Base-by-base conservation (phyloP, 768 basidiomycete genomes). In the Amanita rubescens region DNA sequence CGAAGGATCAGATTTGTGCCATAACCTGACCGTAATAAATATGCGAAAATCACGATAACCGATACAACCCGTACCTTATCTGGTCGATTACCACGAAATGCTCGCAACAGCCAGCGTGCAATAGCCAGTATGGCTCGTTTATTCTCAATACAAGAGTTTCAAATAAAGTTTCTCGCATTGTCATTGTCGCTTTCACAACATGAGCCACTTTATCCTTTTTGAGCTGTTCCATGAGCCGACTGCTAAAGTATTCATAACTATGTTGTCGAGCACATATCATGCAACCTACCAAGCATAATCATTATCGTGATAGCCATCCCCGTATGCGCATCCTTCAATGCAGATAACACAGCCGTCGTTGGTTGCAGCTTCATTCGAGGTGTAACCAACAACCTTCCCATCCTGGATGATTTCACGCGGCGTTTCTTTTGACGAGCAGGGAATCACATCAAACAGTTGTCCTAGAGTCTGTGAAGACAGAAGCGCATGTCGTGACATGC, bases 71-170 rank as follows among this genome's bases (percentile, higher is more conserved):
- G 38, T 59, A 80, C 90, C 91, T 76, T 56, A 93, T 83, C 57
- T 86, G 77, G 55, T 89, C 82, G 35, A 92, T 57, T 19, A 85
- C 77, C 19, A 90, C 58, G 63, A 84, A 87, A 61, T 93, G 90
- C 59, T 91, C 88, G 62, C 90, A 93, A 59, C 80, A 85, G 32
- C 90, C 90, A 51, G 78, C 76, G 61, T 93, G 90, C 15, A 91
- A 70, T 51, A 92, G 69, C 82, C 86, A 90, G 58, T 93, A 92
- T 0, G 91, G 91, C 60, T 85, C 75, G 58, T 87, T 78, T 34
- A 89, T 65, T 30, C 83, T 77, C 19, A 91, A 65, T 3, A 72
- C 67, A 20, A 92, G 74, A 1, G 80, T 76, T 1, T 71, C 65
- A 37, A 91, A 68, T 8, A 63, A 51, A 7, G 79, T 80, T 51